Evolutionary conservation across 1,139 yeast genomes (phyloP).

Genomic region (Yamadazyma epiphylla): DNA sequence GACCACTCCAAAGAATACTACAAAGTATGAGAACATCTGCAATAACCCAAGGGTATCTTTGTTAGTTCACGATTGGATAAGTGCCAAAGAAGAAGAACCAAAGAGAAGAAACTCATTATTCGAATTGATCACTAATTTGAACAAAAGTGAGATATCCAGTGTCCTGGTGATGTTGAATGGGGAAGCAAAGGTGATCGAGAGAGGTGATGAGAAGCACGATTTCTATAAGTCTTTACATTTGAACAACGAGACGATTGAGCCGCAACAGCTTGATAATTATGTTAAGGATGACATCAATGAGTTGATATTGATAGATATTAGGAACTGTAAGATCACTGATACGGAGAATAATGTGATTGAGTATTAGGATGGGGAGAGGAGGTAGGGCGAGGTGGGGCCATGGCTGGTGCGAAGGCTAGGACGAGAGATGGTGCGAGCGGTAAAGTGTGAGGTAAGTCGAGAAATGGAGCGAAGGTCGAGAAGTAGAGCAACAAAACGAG

Average conservation of each 20-base stretch:
- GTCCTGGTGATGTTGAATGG: constrained; percentile 80
- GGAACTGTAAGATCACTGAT: constrained; percentile 77
- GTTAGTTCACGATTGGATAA: constrained; percentile 83
- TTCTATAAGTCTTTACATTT: constrained; percentile 58
- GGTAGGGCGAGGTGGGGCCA: background rate
- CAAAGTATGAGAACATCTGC: constrained; percentile 63
- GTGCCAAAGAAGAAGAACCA: constrained; percentile 38
- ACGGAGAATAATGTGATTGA: constrained; percentile 61
- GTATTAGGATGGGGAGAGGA: constrained; percentile 18
- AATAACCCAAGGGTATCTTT: constrained; percentile 74
- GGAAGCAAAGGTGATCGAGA: constrained; percentile 52
- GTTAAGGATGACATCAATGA: constrained; percentile 56
- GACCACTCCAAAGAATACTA: constrained; percentile 66
- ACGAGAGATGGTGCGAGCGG: too few species aligned
- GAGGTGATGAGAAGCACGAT: constrained; percentile 34
- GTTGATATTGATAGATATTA: constrained; percentile 60
- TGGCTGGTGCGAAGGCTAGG: too few species aligned
- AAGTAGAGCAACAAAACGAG: too few species aligned
- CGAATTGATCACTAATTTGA: constrained; percentile 65
- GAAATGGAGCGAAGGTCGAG: too few species aligned
- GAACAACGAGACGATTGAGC: constrained; percentile 65
- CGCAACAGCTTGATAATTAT: constrained; percentile 53
- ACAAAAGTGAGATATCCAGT: constrained; percentile 71
- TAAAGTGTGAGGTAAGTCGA: too few species aligned
- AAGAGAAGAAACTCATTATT: constrained; percentile 45